Evolutionary conservation across 371 early-diverging fungal genomes (phyloP), one percentile per base, ranked within the genome.

Genomic region (Mortierella sp.): DNA sequence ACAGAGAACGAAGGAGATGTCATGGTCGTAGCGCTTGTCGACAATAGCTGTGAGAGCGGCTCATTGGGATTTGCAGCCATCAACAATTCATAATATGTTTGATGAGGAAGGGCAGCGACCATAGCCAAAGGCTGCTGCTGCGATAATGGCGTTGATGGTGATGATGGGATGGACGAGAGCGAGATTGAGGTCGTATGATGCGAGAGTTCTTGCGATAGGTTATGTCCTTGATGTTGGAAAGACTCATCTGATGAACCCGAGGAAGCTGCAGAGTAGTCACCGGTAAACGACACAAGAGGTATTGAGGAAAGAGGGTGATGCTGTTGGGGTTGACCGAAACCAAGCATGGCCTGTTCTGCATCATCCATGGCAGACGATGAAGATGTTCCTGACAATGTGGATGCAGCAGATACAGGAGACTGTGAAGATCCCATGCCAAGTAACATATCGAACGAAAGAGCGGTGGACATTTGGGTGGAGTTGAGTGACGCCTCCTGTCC

Each of bases 61-160:
- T 77, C 72, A 49, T 71, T 77, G 3, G 72, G 77, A 24, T 64
- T 71, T 32, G 76, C 70, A 0, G 77, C 72, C 77, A 77, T 77
- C 65, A 77, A 26, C 28, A 77, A 61, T 54, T 77, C 77, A n/a
- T 77, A 77, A 47, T 77, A 77, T 1, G 68, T 59, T 60, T 64
- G 76, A 14, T 70, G 66, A 0, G 75, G 75, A n/a, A 70, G 55
- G 3, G 61, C 32, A 5, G 60, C n/a, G 37, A 49, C 64, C 8
- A 66, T 24, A 22, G 62, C 22, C 16, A 65, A 63, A 4, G 54
- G 39, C 39, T 64, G 67, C n/a, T 68, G 64, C 24, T 68, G 75
- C 4, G 66, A 61, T 26, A 52, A 24, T 14, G 54, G 59, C 20
- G 62, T 11, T 35, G 70, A 37, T n/a, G 76, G 62, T 28, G 68